Evolutionary conservation across 2,329 filamentous ascomycete genomes (phyloP).

Genomic region (Golovinomyces cichoracearum): DNA sequence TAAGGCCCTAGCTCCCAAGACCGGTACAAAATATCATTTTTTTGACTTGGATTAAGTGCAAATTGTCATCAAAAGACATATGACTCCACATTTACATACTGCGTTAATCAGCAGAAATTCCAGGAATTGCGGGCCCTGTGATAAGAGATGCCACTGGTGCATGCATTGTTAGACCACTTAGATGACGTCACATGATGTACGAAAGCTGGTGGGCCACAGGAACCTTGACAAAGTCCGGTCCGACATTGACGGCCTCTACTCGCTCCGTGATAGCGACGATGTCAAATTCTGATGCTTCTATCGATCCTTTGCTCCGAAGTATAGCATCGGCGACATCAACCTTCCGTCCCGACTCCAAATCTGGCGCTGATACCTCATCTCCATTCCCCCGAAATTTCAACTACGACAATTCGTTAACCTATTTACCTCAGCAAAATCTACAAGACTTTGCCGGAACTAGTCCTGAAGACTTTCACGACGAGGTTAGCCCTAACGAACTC

Average conservation of each 20-base stretch:
- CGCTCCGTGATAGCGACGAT: slow-evolving; percentile 1
- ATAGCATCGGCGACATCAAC: not conserved
- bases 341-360: not conserved
- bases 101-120: too few species aligned
- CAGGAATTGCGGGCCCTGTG: too few species aligned
- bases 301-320: slow-evolving; percentile 1
- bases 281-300: slow-evolving; percentile 2
- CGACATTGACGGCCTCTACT: not conserved
- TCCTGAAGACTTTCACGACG: slow-evolving; percentile 6
- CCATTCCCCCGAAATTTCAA: not conserved
- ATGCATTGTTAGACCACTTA: too few species aligned
- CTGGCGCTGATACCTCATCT: not conserved
- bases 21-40: too few species aligned
- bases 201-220: not conserved
- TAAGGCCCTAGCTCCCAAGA: too few species aligned
- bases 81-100: too few species aligned
- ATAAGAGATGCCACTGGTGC: too few species aligned
- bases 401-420: not conserved
- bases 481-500: slow-evolving; percentile 9
- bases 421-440: not conserved
- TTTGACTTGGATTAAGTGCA: too few species aligned
- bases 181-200: not conserved
- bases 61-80: too few species aligned
- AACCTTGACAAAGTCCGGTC: slow-evolving; percentile 2
- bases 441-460: slow-evolving; percentile 2